Evolutionary conservation across 805 yeast genomes (phyloP).

Genomic region (Ogataea trehalophila): DNA sequence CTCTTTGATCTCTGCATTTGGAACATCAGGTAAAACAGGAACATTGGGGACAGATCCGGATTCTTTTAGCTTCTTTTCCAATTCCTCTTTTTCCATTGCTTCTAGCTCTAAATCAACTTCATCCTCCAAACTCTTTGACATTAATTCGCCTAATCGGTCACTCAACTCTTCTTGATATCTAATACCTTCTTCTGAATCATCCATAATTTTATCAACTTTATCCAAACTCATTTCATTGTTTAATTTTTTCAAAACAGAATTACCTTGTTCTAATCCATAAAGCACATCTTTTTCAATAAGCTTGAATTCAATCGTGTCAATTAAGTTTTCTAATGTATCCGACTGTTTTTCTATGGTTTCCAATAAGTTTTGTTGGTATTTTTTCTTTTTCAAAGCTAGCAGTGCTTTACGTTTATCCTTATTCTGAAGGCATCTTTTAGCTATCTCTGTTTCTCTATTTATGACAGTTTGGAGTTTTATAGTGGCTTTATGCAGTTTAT

Average conservation of each 20-base stretch:
- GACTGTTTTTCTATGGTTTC: conserved; percentile 72
- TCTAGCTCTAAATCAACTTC: conserved; percentile 66
- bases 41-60: conserved; percentile 7
- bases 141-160: conserved; percentile 41
- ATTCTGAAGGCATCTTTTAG: conserved; percentile 46
- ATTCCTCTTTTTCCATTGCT: conserved; percentile 43
- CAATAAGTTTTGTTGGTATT: conserved; percentile 75
- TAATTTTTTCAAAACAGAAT: conserved; percentile 63
- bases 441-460: conserved; percentile 56
- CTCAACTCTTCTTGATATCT: conserved; percentile 73
- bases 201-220: conserved; percentile 76
- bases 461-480: conserved; percentile 53
- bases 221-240: conserved; percentile 76
- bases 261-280: conserved; percentile 77
- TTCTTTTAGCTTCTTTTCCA: conserved; percentile 5
- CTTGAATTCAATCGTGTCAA: conserved; percentile 81
- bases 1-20: conserved; percentile 15
- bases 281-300: conserved; percentile 81
- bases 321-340: conserved; percentile 72
- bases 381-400: conserved; percentile 67
- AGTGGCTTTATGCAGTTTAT: conserved; percentile 72
- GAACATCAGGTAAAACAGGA: conserved; percentile 19
- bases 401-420: conserved; percentile 60
- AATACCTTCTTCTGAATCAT: conserved; percentile 77
- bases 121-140: conserved; percentile 45